Evolutionary conservation across 192 early-diverging fungal species (phyloP).

Genomic region (Backusella psychrophila): DNA sequence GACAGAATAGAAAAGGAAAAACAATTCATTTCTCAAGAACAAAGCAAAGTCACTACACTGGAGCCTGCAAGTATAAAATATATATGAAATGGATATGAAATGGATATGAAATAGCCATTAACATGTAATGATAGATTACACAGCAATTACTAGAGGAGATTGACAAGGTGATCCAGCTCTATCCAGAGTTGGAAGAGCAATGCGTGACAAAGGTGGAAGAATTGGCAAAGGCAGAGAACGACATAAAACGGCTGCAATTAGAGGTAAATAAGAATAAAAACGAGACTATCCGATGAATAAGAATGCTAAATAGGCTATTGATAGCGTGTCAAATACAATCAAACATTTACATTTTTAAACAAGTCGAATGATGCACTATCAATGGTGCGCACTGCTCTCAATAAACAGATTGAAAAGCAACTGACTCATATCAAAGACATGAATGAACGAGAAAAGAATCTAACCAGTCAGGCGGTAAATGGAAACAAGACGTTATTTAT

Average conservation of each 20-base stretch:
- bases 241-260: slow-evolving; percentile 14
- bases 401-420: slow-evolving; percentile 83
- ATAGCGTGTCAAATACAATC: slow-evolving; percentile 71
- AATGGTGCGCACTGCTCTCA: slow-evolving; percentile 71
- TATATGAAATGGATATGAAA: no score
- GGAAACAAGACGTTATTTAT: neutral
- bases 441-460: slow-evolving; percentile 77
- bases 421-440: slow-evolving; percentile 79
- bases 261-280: neutral
- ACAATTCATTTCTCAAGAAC: neutral
- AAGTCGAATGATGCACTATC: slow-evolving; percentile 73
- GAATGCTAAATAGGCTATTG: neutral
- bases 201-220: slow-evolving; percentile 14
- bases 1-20: slow-evolving; percentile 14
- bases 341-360: slow-evolving; percentile 75
- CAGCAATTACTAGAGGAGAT: slow-evolving; percentile 22
- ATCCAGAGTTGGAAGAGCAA: slow-evolving; percentile 17
- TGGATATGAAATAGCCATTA: no score
- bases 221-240: slow-evolving; percentile 16
- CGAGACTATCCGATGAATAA: no score
- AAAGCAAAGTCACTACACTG: neutral
- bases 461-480: slow-evolving; percentile 51
- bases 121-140: slow-evolving; percentile 7
- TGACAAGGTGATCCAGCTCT: slow-evolving; percentile 10
- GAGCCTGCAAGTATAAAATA: slow-evolving; percentile 7